Evolutionary conservation across 352 stramenopile species (phyloP).

Genomic region (Pythium graminicola): DNA sequence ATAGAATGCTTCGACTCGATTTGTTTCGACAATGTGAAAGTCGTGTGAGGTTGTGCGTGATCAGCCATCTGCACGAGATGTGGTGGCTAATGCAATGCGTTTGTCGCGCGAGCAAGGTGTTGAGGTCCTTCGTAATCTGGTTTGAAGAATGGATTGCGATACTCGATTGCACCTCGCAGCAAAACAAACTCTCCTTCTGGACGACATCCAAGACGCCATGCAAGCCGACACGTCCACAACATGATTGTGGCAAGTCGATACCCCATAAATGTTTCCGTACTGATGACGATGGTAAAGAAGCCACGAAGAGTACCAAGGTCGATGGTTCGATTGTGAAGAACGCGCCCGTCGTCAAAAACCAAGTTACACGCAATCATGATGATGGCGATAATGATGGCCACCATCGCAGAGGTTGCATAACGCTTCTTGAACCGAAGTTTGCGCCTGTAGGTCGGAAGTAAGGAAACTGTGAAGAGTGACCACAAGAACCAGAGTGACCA

Average conservation of each 20-base stretch:
- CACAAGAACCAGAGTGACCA: constrained; percentile 17
- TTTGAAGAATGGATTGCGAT: constrained; percentile 20
- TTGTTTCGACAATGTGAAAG: no score
- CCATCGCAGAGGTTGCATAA: constrained; percentile 1
- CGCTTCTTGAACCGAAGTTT: constrained; percentile 18
- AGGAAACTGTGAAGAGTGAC: constrained; percentile 12
- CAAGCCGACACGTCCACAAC: constrained; percentile 16
- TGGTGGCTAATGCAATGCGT: no score
- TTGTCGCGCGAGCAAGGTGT: no score
- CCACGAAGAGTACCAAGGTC: constrained; percentile 9
- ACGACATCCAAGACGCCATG: constrained; percentile 5
- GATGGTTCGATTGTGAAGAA: constrained; percentile 13
- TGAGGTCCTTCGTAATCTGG: no score
- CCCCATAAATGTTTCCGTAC: constrained; percentile 15
- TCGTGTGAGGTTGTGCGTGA: no score
- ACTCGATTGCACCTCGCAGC: constrained; percentile 13
- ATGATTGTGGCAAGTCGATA: constrained; percentile 18
- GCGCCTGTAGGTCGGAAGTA: constrained; percentile 11
- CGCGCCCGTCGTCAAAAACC: not conserved
- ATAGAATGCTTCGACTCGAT: no score
- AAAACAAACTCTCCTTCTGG: constrained; percentile 15
- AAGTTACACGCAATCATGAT: constrained; percentile 12
- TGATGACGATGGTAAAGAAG: constrained; percentile 16
- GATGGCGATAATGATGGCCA: constrained; percentile 8
- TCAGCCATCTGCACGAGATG: no score